Conservation (phyloP, 192 early-diverging fungal species). For the Geosiphon pyriformis region DNA sequence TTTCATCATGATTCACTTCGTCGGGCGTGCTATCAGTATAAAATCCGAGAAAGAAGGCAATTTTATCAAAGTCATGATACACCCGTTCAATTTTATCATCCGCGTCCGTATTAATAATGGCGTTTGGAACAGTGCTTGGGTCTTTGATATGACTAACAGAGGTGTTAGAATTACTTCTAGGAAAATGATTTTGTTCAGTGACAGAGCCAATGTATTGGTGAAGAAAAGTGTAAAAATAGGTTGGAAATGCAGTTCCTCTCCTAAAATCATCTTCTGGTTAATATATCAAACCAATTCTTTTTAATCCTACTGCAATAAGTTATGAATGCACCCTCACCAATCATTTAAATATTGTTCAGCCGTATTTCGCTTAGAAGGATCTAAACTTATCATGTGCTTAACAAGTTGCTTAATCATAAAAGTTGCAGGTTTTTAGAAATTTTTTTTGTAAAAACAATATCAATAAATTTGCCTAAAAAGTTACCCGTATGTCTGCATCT, state of each 20-base stretch:
- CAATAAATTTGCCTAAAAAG: slow-evolving; percentile 9
- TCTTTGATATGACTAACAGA: slow-evolving; percentile 17
- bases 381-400: slow-evolving; percentile 81
- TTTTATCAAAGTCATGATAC: slow-evolving; percentile 68
- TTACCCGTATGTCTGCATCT: slow-evolving; percentile 66
- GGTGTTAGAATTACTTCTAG: slow-evolving; percentile 15
- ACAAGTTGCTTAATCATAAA: slow-evolving; percentile 67
- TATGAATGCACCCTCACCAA: slow-evolving; percentile 46
- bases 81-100: slow-evolving; percentile 75
- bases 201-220: slow-evolving; percentile 64
- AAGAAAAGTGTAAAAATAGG: slow-evolving; percentile 68
- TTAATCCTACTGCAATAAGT: neutral
- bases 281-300: neutral
- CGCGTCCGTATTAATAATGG: slow-evolving; percentile 43
- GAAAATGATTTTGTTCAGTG: slow-evolving; percentile 43
- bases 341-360: slow-evolving; percentile 72
- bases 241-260: slow-evolving; percentile 70
- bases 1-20: neutral
- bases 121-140: slow-evolving; percentile 1
- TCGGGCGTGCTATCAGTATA: slow-evolving; percentile 25
- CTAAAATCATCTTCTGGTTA: slow-evolving; percentile 25
- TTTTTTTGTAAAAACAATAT: slow-evolving; percentile 12
- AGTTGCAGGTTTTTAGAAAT: slow-evolving; percentile 3
- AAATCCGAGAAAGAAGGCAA: slow-evolving; percentile 52
- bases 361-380: slow-evolving; percentile 65